Evolutionary conservation across 306 rosid genomes (phyloP), one percentile per base, ranked within the genome.

Genomic region (Lathyrus sativus): DNA sequence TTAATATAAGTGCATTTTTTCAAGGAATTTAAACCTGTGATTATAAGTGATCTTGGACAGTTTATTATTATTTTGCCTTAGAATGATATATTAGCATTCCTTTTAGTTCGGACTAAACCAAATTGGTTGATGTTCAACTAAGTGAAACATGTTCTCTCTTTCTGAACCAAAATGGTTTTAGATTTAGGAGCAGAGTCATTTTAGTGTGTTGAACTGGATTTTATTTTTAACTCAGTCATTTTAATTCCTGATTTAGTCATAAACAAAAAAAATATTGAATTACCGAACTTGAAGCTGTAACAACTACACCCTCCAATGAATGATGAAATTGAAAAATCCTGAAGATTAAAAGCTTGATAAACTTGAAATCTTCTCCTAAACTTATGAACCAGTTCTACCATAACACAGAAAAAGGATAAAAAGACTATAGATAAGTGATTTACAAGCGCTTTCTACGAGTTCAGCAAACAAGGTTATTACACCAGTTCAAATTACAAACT

Each of bases 1-100:
- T 19, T 46, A 19, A 56, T 15, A 35, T 12, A 15, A 57, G 62
- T 58, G 65, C 48, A 50, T 19, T 65, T 53, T 46, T 69, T 10
- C 60, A 43, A 61, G 19, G 29, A 44, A 14, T 19, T 66, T 50
- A 22, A 22, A 13, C 15, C 6, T 22, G 10, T 54, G 41, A n/a
- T 28, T 41, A 29, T 41, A 69, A 9, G 37, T 33, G 37, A 6
- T 33, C 11, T 54, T 69, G 39, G 43, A 37, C 9, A 35, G 62
- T 5, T n/a, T 18, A 67, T 35, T 33, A 50, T 49, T 50, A 4
- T 45, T 48, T 15, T 65, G 11, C 71, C 43, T 65, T 29, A 29
- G 29, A 28, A 29, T 64, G 17, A 17, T 7, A 43, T 8, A 29
- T 46, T 65, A 65, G 14, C 26, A 4, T 65, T 46, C 58, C 48